Percentiles rank a stretch among this genome's conserved stretches.
phyloP scores from a whole-genome alignment of 2,329 filamentous ascomycete genomes.

The Sporothrix curviconia region DNA sequence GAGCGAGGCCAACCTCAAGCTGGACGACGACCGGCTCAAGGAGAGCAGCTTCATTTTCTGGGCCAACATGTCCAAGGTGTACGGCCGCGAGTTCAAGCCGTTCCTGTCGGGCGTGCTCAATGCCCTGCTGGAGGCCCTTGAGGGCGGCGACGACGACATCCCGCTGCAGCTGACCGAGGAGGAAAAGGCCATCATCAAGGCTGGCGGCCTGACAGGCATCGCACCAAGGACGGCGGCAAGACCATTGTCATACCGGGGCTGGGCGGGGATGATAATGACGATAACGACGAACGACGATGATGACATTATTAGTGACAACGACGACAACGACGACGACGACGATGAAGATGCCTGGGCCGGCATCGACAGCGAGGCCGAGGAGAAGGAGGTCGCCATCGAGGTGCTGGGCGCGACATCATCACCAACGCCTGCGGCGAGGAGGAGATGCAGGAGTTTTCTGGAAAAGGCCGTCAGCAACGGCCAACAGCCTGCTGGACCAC shows the following conservation, averaged over 20 bases:
- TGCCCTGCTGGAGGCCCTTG: conserved; percentile 74
- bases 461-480: conserved; percentile 78
- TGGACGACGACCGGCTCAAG: conserved; percentile 83
- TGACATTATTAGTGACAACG: conserved; percentile 49
- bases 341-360: conserved; percentile 83
- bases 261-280: conserved; percentile 43
- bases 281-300: conserved; percentile 43
- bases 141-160: conserved; percentile 82
- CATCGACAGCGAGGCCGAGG: conserved; percentile 73
- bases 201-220: conserved; percentile 10
- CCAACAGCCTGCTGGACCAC: conserved; percentile 78
- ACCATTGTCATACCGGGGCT: conserved; percentile 71
- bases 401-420: conserved; percentile 89
- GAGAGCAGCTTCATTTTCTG: conserved; percentile 97
- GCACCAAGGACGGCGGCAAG: conserved; percentile 51
- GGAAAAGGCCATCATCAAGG: conserved; percentile 64
- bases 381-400: conserved; percentile 96
- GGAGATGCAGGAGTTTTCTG: conserved; percentile 69
- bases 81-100: conserved; percentile 73
- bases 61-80: conserved; percentile 91
- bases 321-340: conserved; percentile 59
- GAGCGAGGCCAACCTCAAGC: conserved; percentile 80
- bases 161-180: conserved; percentile 70
- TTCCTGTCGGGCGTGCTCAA: conserved; percentile 74
- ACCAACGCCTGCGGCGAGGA: conserved; percentile 74